Conservation (phyloP, 495 filamentous ascomycete genomes). For the Podospora conica region DNA sequence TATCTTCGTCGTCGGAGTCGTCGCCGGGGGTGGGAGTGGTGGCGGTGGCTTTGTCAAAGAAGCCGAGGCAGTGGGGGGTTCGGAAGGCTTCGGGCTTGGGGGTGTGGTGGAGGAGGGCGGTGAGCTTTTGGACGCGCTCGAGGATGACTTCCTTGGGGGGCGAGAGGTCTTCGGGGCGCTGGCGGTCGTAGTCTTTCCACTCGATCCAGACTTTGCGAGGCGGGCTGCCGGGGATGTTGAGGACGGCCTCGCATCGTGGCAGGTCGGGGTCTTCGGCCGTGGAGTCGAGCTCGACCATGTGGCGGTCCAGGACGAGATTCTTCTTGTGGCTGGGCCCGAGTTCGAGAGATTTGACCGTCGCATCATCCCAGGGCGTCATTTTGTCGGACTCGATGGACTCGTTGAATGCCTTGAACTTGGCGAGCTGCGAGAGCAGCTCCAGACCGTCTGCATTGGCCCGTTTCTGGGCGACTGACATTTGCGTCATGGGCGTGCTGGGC, state of each 20-base stretch:
- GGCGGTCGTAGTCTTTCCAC: slow-evolving; percentile 42
- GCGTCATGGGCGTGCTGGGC: slow-evolving; percentile 12
- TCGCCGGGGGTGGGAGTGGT: slow-evolving; percentile 3
- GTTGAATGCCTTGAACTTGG: slow-evolving; percentile 46
- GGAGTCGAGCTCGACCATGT: slow-evolving; percentile 25
- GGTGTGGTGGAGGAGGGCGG: slow-evolving; percentile 34
- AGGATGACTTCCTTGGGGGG: slow-evolving; percentile 32
- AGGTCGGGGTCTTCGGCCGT: slow-evolving; percentile 24
- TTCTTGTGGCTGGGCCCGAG: slow-evolving; percentile 27
- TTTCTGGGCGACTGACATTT: slow-evolving; percentile 25
- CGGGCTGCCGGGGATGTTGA: slow-evolving; percentile 19
- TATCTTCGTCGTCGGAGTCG: slow-evolving; percentile 29
- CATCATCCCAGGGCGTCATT: slow-evolving; percentile 25
- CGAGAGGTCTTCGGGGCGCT: slow-evolving; percentile 25
- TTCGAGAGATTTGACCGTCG: slow-evolving; percentile 28
- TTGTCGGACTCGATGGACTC: slow-evolving; percentile 34
- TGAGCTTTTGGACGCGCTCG: slow-evolving; percentile 33
- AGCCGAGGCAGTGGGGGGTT: slow-evolving; percentile 40
- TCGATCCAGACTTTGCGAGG: slow-evolving; percentile 39
- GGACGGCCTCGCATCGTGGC: slow-evolving; percentile 32
- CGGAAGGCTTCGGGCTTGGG: slow-evolving; percentile 39
- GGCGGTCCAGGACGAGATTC: slow-evolving; percentile 28
- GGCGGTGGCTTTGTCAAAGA: slow-evolving; percentile 33
- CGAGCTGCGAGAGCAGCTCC: slow-evolving; percentile 35
- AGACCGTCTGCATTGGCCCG: slow-evolving; percentile 29